Evolutionary conservation across 805 yeast genomes (phyloP).

Genomic region (Starmerella ratchasimensis): DNA sequence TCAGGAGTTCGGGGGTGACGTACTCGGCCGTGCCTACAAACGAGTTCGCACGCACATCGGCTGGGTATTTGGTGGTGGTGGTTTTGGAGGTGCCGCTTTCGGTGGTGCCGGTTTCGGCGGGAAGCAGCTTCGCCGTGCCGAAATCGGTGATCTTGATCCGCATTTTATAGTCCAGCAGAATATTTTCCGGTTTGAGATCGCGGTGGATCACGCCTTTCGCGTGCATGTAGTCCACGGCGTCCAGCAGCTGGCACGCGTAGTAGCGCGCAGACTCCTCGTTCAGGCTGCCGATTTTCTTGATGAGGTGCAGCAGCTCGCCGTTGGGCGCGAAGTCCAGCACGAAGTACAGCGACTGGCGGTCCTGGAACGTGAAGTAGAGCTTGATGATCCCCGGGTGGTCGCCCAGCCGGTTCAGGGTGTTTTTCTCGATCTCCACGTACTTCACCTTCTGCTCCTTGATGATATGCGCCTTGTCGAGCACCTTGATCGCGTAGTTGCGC

Average conservation of each 20-base stretch:
- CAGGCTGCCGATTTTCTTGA: constrained; percentile 50
- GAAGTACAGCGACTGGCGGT: constrained; percentile 70
- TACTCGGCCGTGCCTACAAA: constrained; percentile 95
- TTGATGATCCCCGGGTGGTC: constrained; percentile 92
- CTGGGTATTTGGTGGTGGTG: constrained; percentile 24
- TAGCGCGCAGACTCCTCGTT: constrained; percentile 64
- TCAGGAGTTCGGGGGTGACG: constrained; percentile 81
- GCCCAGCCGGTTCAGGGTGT: constrained; percentile 73
- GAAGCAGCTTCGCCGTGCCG: constrained; percentile 85
- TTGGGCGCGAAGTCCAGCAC: constrained; percentile 89
- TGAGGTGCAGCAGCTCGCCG: constrained; percentile 78
- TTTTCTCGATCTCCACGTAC: constrained; percentile 90
- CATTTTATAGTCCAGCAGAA: constrained; percentile 71
- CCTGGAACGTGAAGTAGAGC: constrained; percentile 88
- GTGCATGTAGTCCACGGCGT: constrained; percentile 81
- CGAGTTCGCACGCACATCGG: constrained; percentile 37
- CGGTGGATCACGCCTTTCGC: constrained; percentile 81
- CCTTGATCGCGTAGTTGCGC: constrained; percentile 77
- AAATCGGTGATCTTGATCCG: constrained; percentile 88
- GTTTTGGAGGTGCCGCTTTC: constrained; percentile 24
- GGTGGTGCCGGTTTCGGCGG: constrained; percentile 21
- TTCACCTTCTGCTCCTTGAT: constrained; percentile 89
- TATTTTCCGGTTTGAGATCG: constrained; percentile 90
- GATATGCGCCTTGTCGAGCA: constrained; percentile 81
- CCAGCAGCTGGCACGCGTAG: constrained; percentile 77